phyloP scores from a whole-genome alignment of 208 protist species.

The Trypanosoma boissoni region DNA sequence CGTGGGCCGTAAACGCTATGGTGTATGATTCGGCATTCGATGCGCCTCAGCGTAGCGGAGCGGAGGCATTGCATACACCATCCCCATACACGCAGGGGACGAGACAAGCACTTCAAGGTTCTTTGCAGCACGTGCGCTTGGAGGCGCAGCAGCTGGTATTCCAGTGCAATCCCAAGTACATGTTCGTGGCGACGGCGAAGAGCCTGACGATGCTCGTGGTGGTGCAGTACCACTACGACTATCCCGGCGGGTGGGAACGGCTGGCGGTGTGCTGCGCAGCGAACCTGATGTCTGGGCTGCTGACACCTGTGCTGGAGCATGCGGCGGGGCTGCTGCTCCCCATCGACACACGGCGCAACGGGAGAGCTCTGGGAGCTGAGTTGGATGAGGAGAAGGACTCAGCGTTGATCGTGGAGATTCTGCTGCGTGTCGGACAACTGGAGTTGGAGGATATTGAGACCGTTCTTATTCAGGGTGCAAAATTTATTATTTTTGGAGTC shows the following conservation, averaged over 20 bases:
- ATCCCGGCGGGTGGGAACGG: conserved; percentile 49
- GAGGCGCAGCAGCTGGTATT: conserved; percentile 52
- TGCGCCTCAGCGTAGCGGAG: background rate
- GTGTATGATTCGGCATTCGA: background rate
- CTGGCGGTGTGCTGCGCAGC: conserved; percentile 51
- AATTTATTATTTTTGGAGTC: conserved; percentile 52
- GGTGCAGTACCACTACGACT: conserved; percentile 57
- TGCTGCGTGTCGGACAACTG: conserved; percentile 40
- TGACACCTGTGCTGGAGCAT: conserved; percentile 59
- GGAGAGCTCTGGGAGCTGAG: conserved; percentile 21
- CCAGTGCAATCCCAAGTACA: conserved; percentile 46
- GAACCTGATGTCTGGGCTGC: conserved; percentile 49
- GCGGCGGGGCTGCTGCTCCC: conserved; percentile 34
- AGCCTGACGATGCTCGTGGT: conserved; percentile 51
- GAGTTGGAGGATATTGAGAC: conserved; percentile 54
- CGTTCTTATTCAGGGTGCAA: conserved; percentile 51
- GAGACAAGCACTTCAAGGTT: conserved; percentile 33
- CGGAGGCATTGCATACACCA: background rate
- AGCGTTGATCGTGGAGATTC: conserved; percentile 53
- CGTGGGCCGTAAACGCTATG: too few species aligned
- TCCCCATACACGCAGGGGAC: conserved; percentile 22
- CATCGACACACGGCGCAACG: conserved; percentile 25
- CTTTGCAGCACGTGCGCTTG: conserved; percentile 33
- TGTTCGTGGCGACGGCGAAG: conserved; percentile 50
- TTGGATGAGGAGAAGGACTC: conserved; percentile 46